Percentiles rank a stretch among this genome's conserved stretches.
These are phyloP conservation scores for Fusarium sp. DNA, from an alignment of 2,329 filamentous ascomycete species.

Conservation along the genomic window DNA sequence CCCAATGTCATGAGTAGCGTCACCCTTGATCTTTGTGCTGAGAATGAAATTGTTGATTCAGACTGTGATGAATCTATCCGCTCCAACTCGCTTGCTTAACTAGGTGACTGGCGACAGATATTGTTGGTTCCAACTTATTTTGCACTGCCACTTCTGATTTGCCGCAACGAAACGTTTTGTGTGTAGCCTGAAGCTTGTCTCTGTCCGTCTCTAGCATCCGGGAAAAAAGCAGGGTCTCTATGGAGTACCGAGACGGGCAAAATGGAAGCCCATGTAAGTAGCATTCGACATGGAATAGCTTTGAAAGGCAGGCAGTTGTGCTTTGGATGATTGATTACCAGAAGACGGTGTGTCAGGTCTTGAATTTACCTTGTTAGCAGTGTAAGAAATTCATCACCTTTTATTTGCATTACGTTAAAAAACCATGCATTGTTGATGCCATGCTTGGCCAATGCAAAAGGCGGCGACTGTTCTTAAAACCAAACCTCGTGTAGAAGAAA, in stretches of 20 bases:
- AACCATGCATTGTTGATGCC: background rate
- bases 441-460: background rate
- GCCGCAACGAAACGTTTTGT: conserved; percentile 3
- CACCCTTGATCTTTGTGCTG: conserved; percentile 3
- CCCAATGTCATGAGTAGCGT: background rate
- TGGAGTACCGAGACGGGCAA: conserved; percentile 33
- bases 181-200: conserved; percentile 26
- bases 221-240: conserved; percentile 34
- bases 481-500: background rate
- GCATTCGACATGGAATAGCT: conserved; percentile 28
- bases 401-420: background rate
- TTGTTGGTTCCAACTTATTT: background rate
- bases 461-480: too few relatives aligned
- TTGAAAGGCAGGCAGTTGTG: conserved; percentile 37
- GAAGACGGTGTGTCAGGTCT: conserved; percentile 38
- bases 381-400: background rate
- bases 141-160: conserved; percentile 22
- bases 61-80: conserved; percentile 5
- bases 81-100: conserved; percentile 12
- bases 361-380: conserved; percentile 25
- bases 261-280: conserved; percentile 19
- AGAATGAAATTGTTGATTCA: background rate
- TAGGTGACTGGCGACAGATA: conserved; percentile 13
- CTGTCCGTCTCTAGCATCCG: conserved; percentile 11
- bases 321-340: conserved; percentile 47